phyloP scores from a whole-genome alignment of 2,329 filamentous ascomycete genomes.

The Colletotrichum ledebouriae region DNA sequence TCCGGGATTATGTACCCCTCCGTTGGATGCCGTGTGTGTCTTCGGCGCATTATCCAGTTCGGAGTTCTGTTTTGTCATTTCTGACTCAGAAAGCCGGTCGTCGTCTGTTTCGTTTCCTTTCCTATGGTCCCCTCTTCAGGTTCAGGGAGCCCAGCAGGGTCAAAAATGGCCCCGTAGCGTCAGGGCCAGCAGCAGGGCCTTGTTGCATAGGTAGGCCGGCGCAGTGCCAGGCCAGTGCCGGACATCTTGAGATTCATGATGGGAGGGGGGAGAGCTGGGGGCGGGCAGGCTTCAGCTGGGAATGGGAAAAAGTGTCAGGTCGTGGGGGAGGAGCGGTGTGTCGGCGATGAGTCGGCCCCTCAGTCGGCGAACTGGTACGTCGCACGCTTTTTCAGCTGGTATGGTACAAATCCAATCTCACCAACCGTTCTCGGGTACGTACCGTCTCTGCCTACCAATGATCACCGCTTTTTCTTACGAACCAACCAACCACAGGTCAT shows the following conservation, averaged over 20 bases:
- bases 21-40: slow-evolving; percentile 22
- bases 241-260: slow-evolving; percentile 7
- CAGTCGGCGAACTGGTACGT: background rate
- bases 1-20: slow-evolving; percentile 29
- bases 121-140: background rate
- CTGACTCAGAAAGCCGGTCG: slow-evolving; percentile 38
- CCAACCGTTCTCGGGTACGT: background rate
- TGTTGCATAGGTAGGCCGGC: slow-evolving; percentile 2
- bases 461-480: slow-evolving; percentile 17
- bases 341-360: slow-evolving; percentile 1
- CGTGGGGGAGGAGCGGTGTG: slow-evolving; percentile 21
- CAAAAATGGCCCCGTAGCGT: slow-evolving; percentile 12
- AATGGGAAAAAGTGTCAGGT: background rate
- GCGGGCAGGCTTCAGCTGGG: background rate
- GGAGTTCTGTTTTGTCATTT: slow-evolving; percentile 33
- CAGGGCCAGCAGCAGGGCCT: slow-evolving; percentile 24
- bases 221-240: slow-evolving; percentile 16
- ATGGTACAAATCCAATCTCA: background rate
- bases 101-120: slow-evolving; percentile 36
- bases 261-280: background rate
- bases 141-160: slow-evolving; percentile 13
- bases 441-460: background rate
- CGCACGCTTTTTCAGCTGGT: no score
- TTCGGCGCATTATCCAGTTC: slow-evolving; percentile 36
- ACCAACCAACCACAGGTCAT: slow-evolving; percentile 8